Evolutionary conservation across 2,329 filamentous ascomycete genomes (phyloP), one percentile per base, ranked within the genome.

Genomic region (Penicillium sp.): DNA sequence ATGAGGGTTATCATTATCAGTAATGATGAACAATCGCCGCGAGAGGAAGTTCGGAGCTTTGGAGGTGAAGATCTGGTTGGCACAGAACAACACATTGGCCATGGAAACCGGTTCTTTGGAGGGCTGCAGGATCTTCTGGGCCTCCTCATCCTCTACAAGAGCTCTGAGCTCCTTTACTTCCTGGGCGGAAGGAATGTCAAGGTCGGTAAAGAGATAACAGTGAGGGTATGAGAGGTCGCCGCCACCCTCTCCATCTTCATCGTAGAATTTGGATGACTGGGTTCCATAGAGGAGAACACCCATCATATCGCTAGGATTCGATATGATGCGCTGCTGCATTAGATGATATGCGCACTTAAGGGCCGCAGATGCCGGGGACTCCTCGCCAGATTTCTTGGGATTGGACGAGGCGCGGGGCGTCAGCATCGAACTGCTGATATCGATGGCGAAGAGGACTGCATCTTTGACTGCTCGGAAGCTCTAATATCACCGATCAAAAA

Each of bases 291-390:
- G 81, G 37, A 99, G 74, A 26, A 99, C 89, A 2, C 93, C 93
- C 84, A 99, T 97, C 90, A 97, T 96, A 60, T 99, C 95, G 69
- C 89, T 93, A 1, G 95, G 95, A 60, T 93, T 93, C 3, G 93
- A 93, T 67, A 99, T 98, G 74, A 99, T 98, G 66, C 95, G 91
- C 78, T 98, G 93, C 77, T 98, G 91, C 91, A 99, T 97, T 52
- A 99, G 81, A 69, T 91, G 87, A 69, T 96, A 96, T 56, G 93
- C 95, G 68, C 91, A 97, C 81, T 96, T 96, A 49, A 99, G 78
- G 4, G 95, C 93, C 16, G 93, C 93, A 52, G 88, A 83, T 1
- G 91, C 82, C 4, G 93, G 87, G 45, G 90, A 93, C 68, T 93
- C 90, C 56, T 81, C 86, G 62, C 90, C 89, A 44, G 87, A 85